Evolutionary conservation across 805 yeast genomes (phyloP).

Genomic region (Yarrowia phangngaensis): DNA sequence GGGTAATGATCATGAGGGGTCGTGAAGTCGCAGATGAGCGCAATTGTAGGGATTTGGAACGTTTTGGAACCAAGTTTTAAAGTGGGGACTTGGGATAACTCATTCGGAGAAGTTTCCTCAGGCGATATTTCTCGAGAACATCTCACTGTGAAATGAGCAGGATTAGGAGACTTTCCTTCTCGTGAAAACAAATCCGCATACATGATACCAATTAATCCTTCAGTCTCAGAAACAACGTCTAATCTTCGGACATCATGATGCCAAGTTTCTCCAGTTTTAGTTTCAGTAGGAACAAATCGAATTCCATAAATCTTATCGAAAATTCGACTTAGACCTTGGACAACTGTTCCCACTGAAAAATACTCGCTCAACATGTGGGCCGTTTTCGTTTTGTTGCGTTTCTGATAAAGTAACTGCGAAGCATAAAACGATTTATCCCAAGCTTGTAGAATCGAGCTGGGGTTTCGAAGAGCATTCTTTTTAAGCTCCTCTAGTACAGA

Average conservation of each 20-base stretch:
- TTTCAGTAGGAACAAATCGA: slow-evolving; percentile 60
- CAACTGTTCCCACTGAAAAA: slow-evolving; percentile 80
- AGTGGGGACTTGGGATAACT: slow-evolving; percentile 18
- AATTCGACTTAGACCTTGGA: slow-evolving; percentile 73
- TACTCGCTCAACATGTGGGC: slow-evolving; percentile 53
- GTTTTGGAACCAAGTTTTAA: slow-evolving; percentile 42
- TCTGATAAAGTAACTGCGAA: slow-evolving; percentile 36
- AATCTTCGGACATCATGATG: slow-evolving; percentile 76
- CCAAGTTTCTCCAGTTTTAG: slow-evolving; percentile 81
- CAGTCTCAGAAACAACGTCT: slow-evolving; percentile 62
- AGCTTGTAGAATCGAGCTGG: slow-evolving; percentile 51
- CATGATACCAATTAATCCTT: slow-evolving; percentile 69
- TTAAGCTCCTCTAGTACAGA: slow-evolving; percentile 35
- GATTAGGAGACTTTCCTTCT: slow-evolving; percentile 68
- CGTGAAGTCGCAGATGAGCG: slow-evolving; percentile 79
- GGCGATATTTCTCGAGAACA: slow-evolving; percentile 71
- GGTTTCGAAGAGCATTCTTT: slow-evolving; percentile 40
- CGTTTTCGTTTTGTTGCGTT: slow-evolving; percentile 39
- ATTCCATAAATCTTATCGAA: slow-evolving; percentile 74
- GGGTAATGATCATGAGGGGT: slow-evolving; percentile 40
- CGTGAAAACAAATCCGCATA: slow-evolving; percentile 86
- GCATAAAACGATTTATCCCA: slow-evolving; percentile 85
- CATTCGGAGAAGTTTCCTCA: slow-evolving; percentile 29
- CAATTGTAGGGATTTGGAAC: slow-evolving; percentile 84
- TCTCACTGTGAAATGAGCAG: slow-evolving; percentile 94